phyloP scores from a whole-genome alignment of 1,284 basidiomycete genomes.

The Tylopilus sp. region DNA sequence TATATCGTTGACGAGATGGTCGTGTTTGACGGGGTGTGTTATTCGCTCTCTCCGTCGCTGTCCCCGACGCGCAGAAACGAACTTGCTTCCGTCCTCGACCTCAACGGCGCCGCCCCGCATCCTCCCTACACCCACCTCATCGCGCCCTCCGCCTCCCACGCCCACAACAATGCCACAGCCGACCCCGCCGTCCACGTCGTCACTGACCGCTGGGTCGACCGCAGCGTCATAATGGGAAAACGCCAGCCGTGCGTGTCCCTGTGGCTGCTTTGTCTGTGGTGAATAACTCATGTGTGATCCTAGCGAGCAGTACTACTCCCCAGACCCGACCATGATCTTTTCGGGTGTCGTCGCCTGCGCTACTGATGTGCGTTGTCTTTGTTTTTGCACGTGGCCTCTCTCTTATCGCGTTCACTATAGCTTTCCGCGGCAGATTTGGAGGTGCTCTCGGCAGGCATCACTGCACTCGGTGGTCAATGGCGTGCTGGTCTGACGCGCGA shows the following conservation, averaged over 20 bases:
- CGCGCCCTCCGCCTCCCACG: conserved; percentile 22
- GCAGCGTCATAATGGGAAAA: conserved; percentile 57
- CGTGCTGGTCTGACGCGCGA: conserved; percentile 73
- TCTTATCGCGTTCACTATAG: conserved; percentile 30
- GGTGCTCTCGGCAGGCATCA: conserved; percentile 69
- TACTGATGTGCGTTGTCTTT: conserved; percentile 47
- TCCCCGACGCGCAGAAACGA: conserved; percentile 30
- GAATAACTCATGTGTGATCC: neutral
- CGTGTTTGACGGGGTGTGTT: conserved; percentile 37
- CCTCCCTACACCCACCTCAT: conserved; percentile 46
- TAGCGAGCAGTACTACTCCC: conserved; percentile 64
- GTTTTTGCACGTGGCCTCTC: neutral
- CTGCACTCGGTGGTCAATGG: conserved; percentile 81
- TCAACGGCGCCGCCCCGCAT: conserved; percentile 44
- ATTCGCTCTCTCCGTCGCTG: conserved; percentile 36
- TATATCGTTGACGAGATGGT: conserved; percentile 17
- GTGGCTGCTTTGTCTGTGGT: neutral
- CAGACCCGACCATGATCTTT: conserved; percentile 76
- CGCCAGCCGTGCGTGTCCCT: conserved; percentile 50
- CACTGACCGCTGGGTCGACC: conserved; percentile 69
- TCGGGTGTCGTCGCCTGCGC: conserved; percentile 76
- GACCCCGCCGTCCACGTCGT: conserved; percentile 38
- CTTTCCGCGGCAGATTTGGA: conserved; percentile 66
- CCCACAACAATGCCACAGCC: conserved; percentile 11
- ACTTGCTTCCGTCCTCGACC: conserved; percentile 37